Evolutionary conservation across 2,329 filamentous ascomycete species (phyloP), one percentile per base, ranked within the genome.

Genomic region (Fusarium cyanostomum): DNA sequence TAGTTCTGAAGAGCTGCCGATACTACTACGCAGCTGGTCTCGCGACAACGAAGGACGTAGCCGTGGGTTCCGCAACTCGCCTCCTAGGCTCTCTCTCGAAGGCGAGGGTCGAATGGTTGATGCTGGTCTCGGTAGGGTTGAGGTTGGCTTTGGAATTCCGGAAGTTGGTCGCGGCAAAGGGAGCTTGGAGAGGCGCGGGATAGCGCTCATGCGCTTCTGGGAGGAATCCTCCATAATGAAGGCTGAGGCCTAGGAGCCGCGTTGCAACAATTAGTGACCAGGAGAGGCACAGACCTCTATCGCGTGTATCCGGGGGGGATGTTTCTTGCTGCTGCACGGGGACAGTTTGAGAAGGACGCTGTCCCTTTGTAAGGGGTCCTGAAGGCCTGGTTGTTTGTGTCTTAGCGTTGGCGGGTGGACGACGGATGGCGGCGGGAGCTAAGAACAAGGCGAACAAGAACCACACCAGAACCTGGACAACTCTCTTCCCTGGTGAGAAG

Each of bases 21-120:
- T 34, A 33, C 61, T 62, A n/a, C 49, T 58, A 18, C 72, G 73
- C 31, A 81, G 71, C 58, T 74, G 78, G 56, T 77, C 76, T 51
- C 78, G 74, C 4, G 81, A 80, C 41, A 76, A 50, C n/a, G 77
- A 70, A 24, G 76, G 58, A 27, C 80, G 77, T 11, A 82, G 72
- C 51, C 78, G 78, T 13, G 79, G 77, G 41, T 75, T 77, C 56
- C 75, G 75, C 38, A 80, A 62, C 26, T 78, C 75, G 16, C 68
- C 69, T 8, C 46, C 64, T 7, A 61, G 52, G 6, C 66, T 72
- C 27, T 76, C 73, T 31, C 70, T 64, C 1, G 75, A 75, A 5
- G 73, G 65, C 4, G 67, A 61, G 15, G 71, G 59, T 5, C 75
- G 72, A 55, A 75, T 54, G 12, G 64, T 52, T 9, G 74, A 72